These are phyloP conservation scores for Dothiorella sarmentorum DNA, from an alignment of 2,329 filamentous ascomycete species.

Conservation along the genomic window DNA sequence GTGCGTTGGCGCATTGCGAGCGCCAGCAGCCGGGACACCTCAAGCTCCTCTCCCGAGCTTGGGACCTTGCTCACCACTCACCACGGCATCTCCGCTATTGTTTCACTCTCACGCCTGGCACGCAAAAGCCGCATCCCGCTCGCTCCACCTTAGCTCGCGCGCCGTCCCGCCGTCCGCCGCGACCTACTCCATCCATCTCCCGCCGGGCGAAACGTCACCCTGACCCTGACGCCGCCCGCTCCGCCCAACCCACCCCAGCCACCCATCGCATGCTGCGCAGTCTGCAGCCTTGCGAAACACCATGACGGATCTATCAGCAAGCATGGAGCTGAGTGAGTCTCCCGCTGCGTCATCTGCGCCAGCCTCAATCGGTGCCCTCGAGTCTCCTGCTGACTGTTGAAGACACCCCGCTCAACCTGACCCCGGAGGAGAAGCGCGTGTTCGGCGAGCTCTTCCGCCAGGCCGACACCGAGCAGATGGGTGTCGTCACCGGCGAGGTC, in stretches of 20 bases:
- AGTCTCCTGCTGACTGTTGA: slow-evolving; percentile 15
- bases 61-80: slow-evolving; percentile 13
- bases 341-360: neutral
- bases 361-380: slow-evolving; percentile 23
- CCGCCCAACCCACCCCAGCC: slow-evolving; percentile 14
- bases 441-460: slow-evolving; percentile 92
- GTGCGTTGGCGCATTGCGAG: neutral
- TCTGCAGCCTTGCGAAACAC: slow-evolving; percentile 25
- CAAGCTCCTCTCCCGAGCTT: slow-evolving; percentile 9
- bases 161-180: neutral
- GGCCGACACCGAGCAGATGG: slow-evolving; percentile 86
- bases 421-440: slow-evolving; percentile 85
- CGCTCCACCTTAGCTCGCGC: neutral
- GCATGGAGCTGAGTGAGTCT: slow-evolving; percentile 35
- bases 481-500: slow-evolving; percentile 91
- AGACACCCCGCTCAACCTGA: slow-evolving; percentile 73
- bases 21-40: slow-evolving; percentile 15
- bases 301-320: slow-evolving; percentile 36
- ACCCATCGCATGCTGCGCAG: slow-evolving; percentile 16
- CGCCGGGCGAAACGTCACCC: neutral
- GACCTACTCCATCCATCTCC: neutral
- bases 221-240: slow-evolving; percentile 17
- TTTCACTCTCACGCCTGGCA: neutral
- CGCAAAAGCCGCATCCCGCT: neutral
- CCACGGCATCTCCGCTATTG: slow-evolving; percentile 10